A percentile compares a stretch with the other conserved stretches of the same genome.
Evolutionary conservation across 768 basidiomycete genomes (phyloP).

Genomic region (Lactifluus echinatus): DNA sequence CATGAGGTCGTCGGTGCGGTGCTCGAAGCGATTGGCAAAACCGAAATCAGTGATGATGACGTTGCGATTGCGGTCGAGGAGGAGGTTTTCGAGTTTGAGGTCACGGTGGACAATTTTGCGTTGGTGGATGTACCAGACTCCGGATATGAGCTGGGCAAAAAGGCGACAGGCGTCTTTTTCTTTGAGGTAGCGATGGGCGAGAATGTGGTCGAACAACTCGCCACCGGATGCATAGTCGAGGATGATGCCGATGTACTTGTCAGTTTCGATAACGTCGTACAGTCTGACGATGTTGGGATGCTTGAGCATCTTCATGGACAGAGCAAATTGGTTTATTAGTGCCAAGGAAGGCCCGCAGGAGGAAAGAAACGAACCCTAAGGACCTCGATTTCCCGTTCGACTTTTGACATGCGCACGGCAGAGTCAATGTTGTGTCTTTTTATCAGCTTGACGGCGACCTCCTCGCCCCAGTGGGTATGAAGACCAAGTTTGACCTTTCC

Average conservation of each 20-base stretch:
- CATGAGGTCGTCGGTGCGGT: slow-evolving; percentile 91
- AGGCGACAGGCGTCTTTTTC: slow-evolving; percentile 92
- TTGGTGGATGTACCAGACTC: slow-evolving; percentile 97
- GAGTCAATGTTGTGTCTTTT: slow-evolving; percentile 87
- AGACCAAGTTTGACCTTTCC: slow-evolving; percentile 98
- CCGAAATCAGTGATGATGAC: slow-evolving; percentile 99
- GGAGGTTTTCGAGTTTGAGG: slow-evolving; percentile 95
- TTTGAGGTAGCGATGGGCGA: slow-evolving; percentile 92
- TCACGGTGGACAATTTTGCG: slow-evolving; percentile 99
- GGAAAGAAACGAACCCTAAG: slow-evolving; percentile 56
- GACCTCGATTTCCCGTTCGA: slow-evolving; percentile 96
- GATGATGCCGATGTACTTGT: slow-evolving; percentile 99
- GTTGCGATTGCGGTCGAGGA: slow-evolving; percentile 94
- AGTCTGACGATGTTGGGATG: slow-evolving; percentile 98
- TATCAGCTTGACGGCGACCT: slow-evolving; percentile 98
- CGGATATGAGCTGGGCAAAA: slow-evolving; percentile 96
- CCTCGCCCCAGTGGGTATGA: slow-evolving; percentile 88
- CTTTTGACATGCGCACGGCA: slow-evolving; percentile 81
- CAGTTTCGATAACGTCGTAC: slow-evolving; percentile 98
- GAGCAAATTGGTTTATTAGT: slow-evolving; percentile 10
- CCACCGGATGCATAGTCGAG: slow-evolving; percentile 98
- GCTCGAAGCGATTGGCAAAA: slow-evolving; percentile 96
- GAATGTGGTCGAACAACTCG: slow-evolving; percentile 97
- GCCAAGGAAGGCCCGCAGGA: slow-evolving; percentile 14
- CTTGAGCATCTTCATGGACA: slow-evolving; percentile 73